Base-by-base conservation (phyloP, 2,329 filamentous ascomycete species). In the Onygenales sp. region DNA sequence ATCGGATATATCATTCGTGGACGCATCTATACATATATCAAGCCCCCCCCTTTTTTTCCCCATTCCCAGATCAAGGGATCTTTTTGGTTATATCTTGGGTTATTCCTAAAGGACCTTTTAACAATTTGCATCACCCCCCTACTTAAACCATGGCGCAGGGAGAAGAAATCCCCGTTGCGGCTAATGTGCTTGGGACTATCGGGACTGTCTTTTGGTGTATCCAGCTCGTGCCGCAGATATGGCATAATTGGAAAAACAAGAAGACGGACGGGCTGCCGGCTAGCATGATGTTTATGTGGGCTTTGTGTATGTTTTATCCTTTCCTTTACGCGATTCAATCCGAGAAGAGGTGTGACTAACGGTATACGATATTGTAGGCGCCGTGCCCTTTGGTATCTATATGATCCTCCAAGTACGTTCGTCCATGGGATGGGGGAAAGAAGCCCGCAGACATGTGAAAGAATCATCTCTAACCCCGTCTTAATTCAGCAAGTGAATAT, bases 201-300 rank as follows among this genome's bases (percentile, higher is more conserved):
- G 70, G 69, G 6, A 71, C 69, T 1, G 63, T 70, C 9, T 61
- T 71, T 40, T 72, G 70, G 69, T 71, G 68, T 51, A 59, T 71
- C 52, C 62, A 74, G 57, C 55, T 71, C 40, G 58, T 71, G 13
- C 65, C 65, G 10, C 71, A 74, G 58, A 83, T 85, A 69, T 83
- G 78, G 77, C 75, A 79, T 55, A 85, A 83, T 62, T 84, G 79
- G 75, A 71, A 74, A 17, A 74, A 70, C 10, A 84, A 85, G 62
- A 76, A 74, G 55, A 84, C 81, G 0, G 80, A 84, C 40, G 82
- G 82, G 2, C 67, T 85, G 2, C 82, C 82, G 0, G 74, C 73
- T 0, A 60, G 67, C 17, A 85, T 85, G 81, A 77, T 84, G 71
- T 78, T 84, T 56, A 65, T 84, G 1, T 85, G 82, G 81, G 80